These are phyloP conservation scores for Bipolaris oryzae DNA, from an alignment of 2,329 filamentous ascomycete species.

Conservation along the genomic window DNA sequence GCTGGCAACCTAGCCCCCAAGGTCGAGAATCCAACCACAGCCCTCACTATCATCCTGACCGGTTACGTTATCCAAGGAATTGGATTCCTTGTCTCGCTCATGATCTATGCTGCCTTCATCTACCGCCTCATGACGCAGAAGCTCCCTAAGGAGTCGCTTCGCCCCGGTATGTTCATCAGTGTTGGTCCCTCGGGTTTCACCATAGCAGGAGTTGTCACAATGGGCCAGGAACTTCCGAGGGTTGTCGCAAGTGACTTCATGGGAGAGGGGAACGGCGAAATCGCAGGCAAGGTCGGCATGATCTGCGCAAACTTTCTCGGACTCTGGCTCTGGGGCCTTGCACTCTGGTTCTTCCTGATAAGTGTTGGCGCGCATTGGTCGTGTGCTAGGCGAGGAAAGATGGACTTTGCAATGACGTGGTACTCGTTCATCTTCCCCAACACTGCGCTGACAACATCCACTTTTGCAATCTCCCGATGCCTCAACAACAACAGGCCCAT, in stretches of 20 bases:
- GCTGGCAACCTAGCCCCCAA: constrained; percentile 64
- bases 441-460: constrained; percentile 74
- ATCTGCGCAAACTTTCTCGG: constrained; percentile 67
- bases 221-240: constrained; percentile 59
- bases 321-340: constrained; percentile 83
- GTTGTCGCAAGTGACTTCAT: constrained; percentile 62
- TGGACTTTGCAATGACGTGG: constrained; percentile 85
- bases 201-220: constrained; percentile 64
- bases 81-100: constrained; percentile 69
- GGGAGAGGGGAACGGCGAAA: constrained; percentile 56
- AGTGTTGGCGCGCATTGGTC: constrained; percentile 77
- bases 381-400: constrained; percentile 63
- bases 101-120: constrained; percentile 84
- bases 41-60: constrained; percentile 63
- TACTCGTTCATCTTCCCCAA: constrained; percentile 85
- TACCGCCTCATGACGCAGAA: constrained; percentile 90
- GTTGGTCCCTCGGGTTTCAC: constrained; percentile 78
- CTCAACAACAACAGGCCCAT: constrained; percentile 58
- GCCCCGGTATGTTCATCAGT: constrained; percentile 84
- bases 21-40: constrained; percentile 47
- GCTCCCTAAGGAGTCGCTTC: constrained; percentile 73
- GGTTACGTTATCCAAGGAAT: constrained; percentile 68
- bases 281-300: constrained; percentile 62
- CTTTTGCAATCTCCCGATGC: constrained; percentile 70
- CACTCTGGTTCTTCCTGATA: constrained; percentile 83